phyloP scores from a whole-genome alignment of 106 monocot genomes.

The Phalaenopsis aphrodite region DNA sequence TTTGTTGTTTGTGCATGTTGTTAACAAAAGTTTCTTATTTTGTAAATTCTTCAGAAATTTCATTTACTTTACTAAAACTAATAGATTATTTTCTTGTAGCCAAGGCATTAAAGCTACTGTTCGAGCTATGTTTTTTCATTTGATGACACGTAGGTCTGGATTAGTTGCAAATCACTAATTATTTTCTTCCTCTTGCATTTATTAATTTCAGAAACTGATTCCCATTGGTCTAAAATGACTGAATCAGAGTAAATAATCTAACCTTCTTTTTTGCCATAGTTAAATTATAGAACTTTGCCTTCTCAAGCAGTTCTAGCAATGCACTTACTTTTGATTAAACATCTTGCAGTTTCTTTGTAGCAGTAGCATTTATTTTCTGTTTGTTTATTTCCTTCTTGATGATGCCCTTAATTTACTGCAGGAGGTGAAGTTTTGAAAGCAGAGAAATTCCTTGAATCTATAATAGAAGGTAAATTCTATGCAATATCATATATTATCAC shows the following conservation, averaged over 20 bases:
- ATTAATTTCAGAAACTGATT: no score
- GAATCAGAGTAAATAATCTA: neutral
- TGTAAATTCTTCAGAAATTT: neutral
- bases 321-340: neutral
- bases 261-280: neutral
- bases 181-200: neutral
- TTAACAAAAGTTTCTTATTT: neutral
- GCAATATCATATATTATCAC: neutral
- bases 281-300: neutral
- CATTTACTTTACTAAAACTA: neutral
- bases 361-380: neutral
- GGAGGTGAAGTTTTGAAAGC: constrained; percentile 36
- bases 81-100: neutral
- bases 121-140: neutral
- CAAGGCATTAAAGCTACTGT: neutral
- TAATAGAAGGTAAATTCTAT: constrained; percentile 38
- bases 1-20: neutral
- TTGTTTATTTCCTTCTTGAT: neutral
- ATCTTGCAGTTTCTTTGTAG: neutral
- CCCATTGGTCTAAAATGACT: no score
- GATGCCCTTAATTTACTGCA: constrained; percentile 11
- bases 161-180: neutral
- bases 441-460: constrained; percentile 49
- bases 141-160: neutral
- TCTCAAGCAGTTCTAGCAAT: no score